Evolutionary conservation across 495 filamentous ascomycete genomes (phyloP).

Genomic region (Schizothecium vesticola): DNA sequence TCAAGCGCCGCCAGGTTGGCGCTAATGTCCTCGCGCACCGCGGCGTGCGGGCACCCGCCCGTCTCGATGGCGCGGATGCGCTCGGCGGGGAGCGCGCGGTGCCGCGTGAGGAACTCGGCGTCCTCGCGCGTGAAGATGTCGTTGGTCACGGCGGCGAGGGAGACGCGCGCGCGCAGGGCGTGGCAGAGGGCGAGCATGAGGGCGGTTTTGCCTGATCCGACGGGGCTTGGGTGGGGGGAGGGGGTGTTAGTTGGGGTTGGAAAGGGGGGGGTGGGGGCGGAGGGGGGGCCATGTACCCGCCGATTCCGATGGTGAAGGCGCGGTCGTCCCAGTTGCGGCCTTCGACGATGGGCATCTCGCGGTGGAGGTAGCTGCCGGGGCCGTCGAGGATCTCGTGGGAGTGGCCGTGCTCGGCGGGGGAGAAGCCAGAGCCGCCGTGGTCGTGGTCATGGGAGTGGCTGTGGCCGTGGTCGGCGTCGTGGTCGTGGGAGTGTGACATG

Average conservation of each 20-base stretch:
- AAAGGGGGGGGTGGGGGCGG: not conserved
- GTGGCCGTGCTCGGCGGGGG: conserved; percentile 81
- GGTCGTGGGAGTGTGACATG: conserved; percentile 28
- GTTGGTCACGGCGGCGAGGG: conserved; percentile 93
- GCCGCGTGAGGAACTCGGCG: conserved; percentile 87
- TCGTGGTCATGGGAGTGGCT: conserved; percentile 49
- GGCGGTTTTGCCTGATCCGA: conserved; percentile 95
- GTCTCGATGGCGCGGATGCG: conserved; percentile 97
- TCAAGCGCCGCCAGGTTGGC: conserved; percentile 91
- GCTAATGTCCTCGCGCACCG: conserved; percentile 93
- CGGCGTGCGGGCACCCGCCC: conserved; percentile 94
- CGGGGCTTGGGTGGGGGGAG: conserved; percentile 59
- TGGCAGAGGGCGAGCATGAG: conserved; percentile 88
- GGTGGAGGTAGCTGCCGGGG: conserved; percentile 78
- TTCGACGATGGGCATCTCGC: conserved; percentile 91
- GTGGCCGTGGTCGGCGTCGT: conserved; percentile 25
- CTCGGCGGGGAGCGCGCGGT: conserved; percentile 71
- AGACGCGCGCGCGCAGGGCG: conserved; percentile 68
- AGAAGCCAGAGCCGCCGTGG: conserved; percentile 50
- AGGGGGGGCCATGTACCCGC: conserved; percentile 66
- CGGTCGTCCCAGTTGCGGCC: conserved; percentile 84
- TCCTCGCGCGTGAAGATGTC: conserved; percentile 99
- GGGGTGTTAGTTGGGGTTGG: conserved; percentile 14
- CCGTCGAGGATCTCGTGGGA: conserved; percentile 93
- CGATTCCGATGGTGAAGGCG: conserved; percentile 93